Base-by-base conservation (phyloP, 129 eudicot species). In the Scalesia atractyloides region DNA sequence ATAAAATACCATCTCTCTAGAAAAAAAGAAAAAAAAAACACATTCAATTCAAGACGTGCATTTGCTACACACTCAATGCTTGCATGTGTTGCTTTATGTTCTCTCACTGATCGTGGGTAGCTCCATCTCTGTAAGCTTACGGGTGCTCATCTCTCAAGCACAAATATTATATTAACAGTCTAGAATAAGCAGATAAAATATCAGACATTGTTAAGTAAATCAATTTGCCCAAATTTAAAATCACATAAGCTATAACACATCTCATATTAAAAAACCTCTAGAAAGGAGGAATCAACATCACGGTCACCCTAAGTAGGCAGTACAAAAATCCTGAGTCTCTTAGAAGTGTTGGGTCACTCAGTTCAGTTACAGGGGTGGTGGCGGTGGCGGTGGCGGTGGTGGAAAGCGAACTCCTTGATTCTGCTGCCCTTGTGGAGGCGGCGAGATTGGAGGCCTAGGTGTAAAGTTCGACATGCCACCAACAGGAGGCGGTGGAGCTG, bases 341-440 rank as follows among this genome's bases (percentile, higher is more conserved):
- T 59, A 59, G 13, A 26, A 26, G 14, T 4, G 39, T 24, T 26
- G 14, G 61, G 33, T 3, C 14, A 19, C 3, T 26, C 15, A 13
- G 12, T 4, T 33, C 0, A 2, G 24, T 75, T 54, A 75, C 73
- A 54, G 79, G 47, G 66, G 72, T 7, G 96, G 97, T 30, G 96
- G 97, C 19, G 92, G 72, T 7, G 96, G 97, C 20, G 96, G 97
- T 26, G 92, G 97, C 0, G 97, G 97, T 0, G 97, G 97, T 5
- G 93, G 96, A 47, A 84, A 95, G 20, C 61, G 86, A 12, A 66
- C 16, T 17, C 86, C 86, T 51, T 82, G 87, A 19, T 83, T 83
- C 63, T 74, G 92, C 91, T 74, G 92, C 91, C 92, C 90, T 81
- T 89, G 98, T 56, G 96, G 89, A 0, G 88, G 88, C 19, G 98